Evolutionary conservation across 2,329 filamentous ascomycete genomes (phyloP).

Genomic region (Neopestalotiopsis rosae): DNA sequence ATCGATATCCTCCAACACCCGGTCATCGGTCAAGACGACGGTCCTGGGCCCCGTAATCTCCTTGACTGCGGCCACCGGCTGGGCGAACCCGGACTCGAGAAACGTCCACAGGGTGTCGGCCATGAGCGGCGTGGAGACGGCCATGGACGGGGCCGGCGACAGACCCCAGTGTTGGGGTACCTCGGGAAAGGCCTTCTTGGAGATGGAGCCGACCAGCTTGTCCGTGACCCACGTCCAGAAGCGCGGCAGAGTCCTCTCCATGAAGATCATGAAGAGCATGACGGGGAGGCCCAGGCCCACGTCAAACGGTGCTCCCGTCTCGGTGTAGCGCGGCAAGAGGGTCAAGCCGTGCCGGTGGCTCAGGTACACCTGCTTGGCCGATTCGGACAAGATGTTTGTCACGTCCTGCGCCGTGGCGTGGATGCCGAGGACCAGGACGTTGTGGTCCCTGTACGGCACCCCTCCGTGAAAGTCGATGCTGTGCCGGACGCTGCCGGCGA

Average conservation of each 20-base stretch:
- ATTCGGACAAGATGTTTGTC: slow-evolving; percentile 18
- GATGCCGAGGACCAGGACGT: slow-evolving; percentile 21
- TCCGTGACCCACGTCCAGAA: slow-evolving; percentile 4
- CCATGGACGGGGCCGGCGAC: slow-evolving; percentile 8
- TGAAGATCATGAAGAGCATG: slow-evolving; percentile 5
- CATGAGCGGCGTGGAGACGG: slow-evolving; percentile 22
- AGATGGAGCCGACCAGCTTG: neutral
- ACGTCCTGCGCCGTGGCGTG: slow-evolving; percentile 22
- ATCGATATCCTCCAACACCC: slow-evolving; percentile 38
- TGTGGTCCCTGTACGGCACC: slow-evolving; percentile 22
- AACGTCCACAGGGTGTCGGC: slow-evolving; percentile 31
- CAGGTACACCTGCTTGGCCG: slow-evolving; percentile 22
- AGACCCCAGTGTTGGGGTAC: slow-evolving; percentile 21
- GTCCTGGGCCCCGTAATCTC: slow-evolving; percentile 35
- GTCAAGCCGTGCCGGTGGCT: slow-evolving; percentile 15
- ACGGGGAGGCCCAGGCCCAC: neutral
- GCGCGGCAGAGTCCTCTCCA: neutral
- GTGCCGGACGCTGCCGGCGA: slow-evolving; percentile 24
- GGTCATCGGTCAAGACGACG: slow-evolving; percentile 35
- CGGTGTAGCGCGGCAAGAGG: neutral
- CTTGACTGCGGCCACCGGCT: slow-evolving; percentile 33
- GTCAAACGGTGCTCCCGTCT: slow-evolving; percentile 3
- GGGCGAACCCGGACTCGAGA: slow-evolving; percentile 32
- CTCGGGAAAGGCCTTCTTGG: slow-evolving; percentile 19
- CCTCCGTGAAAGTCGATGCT: slow-evolving; percentile 24